Conservation (phyloP, 2,329 filamentous ascomycete genomes). For the Xylaria sp. region DNA sequence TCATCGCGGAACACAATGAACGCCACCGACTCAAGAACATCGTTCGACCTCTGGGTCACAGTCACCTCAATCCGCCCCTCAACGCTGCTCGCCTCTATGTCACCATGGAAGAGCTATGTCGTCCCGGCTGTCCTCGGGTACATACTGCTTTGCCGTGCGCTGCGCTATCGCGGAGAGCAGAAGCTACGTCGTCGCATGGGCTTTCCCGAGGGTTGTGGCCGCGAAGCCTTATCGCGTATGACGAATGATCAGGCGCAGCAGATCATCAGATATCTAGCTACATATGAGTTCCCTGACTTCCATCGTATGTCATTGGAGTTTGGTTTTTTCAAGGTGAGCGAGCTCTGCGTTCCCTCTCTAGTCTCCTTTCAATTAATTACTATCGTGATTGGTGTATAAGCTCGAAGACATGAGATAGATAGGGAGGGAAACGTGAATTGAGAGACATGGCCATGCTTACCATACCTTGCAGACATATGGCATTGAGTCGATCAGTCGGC, state of each 20-base stretch:
- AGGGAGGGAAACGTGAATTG: background rate
- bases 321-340: constrained; percentile 48
- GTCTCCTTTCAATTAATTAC: background rate
- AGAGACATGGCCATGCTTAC: background rate
- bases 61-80: background rate
- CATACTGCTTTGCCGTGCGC: constrained; percentile 41
- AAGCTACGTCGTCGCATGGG: constrained; percentile 41
- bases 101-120: constrained; percentile 39
- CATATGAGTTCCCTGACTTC: constrained; percentile 46
- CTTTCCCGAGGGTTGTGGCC: constrained; percentile 39
- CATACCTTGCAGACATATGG: constrained; percentile 45
- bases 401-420: background rate
- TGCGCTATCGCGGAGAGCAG: constrained; percentile 46
- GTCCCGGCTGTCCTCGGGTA: constrained; percentile 41
- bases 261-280: constrained; percentile 42
- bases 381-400: background rate
- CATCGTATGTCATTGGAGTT: constrained; percentile 45
- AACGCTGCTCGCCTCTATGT: constrained; percentile 9
- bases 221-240: constrained; percentile 46
- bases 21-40: background rate
- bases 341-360: background rate
- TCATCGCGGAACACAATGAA: constrained; percentile 22
- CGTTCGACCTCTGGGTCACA: constrained; percentile 20
- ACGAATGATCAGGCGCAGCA: constrained; percentile 48
- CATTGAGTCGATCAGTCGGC: constrained; percentile 47